A percentile compares a stretch with the other conserved stretches of the same genome.
phyloP scores from a whole-genome alignment of 192 early-diverging fungal genomes.

The Hyaloraphidium curvatum region DNA sequence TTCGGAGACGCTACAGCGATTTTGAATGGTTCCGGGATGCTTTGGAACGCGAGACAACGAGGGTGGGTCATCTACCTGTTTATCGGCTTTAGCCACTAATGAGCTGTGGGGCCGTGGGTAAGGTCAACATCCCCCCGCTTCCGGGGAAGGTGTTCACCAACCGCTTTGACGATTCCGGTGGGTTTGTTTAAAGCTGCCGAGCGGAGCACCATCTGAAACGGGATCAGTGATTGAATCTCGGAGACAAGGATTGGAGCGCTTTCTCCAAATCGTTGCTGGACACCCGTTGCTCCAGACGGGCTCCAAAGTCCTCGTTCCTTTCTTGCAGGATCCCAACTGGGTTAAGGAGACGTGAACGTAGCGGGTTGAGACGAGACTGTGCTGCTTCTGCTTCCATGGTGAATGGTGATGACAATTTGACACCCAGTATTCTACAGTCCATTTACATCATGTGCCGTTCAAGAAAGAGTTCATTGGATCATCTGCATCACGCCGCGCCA shows the following conservation, averaged over 20 bases:
- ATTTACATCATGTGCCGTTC: no score
- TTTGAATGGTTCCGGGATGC: slow-evolving; percentile 98
- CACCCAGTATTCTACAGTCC: no score
- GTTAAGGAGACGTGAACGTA: no score
- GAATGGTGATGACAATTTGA: not conserved
- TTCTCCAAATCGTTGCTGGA: slow-evolving; percentile 88
- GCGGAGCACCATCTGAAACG: not conserved
- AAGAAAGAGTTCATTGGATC: no score
- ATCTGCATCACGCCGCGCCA: slow-evolving; percentile 19
- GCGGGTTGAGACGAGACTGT: not conserved
- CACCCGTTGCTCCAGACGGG: slow-evolving; percentile 96
- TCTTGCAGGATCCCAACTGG: slow-evolving; percentile 46
- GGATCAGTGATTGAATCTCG: slow-evolving; percentile 67
- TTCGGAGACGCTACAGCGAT: slow-evolving; percentile 85
- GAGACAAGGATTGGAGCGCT: slow-evolving; percentile 74
- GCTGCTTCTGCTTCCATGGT: slow-evolving; percentile 20
- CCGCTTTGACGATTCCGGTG: slow-evolving; percentile 63
- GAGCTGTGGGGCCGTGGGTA: not conserved
- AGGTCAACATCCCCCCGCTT: slow-evolving; percentile 87
- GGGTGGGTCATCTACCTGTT: slow-evolving; percentile 4
- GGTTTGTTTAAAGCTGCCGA: not conserved
- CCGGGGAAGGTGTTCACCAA: slow-evolving; percentile 96
- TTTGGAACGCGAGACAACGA: slow-evolving; percentile 69
- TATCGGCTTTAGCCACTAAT: not conserved
- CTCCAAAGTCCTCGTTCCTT: slow-evolving; percentile 75